Conservation (phyloP, 2,329 filamentous ascomycete genomes). For the Xylaria sp. region DNA sequence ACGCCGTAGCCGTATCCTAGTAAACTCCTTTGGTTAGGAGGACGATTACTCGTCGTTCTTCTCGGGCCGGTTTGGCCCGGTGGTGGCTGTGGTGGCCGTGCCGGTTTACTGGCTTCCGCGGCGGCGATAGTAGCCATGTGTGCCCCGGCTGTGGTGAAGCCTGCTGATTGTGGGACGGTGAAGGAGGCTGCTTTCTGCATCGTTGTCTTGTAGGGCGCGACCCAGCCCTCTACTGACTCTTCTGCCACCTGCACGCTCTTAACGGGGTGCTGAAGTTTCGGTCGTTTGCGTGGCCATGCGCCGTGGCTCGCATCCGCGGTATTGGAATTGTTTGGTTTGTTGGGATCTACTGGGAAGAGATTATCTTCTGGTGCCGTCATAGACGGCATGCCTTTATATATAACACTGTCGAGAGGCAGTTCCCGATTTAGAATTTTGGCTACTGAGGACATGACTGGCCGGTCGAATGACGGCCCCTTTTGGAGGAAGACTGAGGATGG, state of each 20-base stretch:
- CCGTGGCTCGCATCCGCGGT: conserved; percentile 36
- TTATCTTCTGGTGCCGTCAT: conserved; percentile 74
- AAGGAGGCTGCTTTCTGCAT: conserved; percentile 70
- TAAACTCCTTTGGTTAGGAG: conserved; percentile 48
- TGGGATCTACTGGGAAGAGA: conserved; percentile 73
- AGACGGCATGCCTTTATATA: conserved; percentile 64
- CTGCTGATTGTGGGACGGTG: conserved; percentile 62
- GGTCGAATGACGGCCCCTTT: conserved; percentile 76
- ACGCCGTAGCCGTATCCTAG: conserved; percentile 49
- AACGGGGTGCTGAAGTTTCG: conserved; percentile 48
- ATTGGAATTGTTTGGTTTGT: conserved; percentile 50
- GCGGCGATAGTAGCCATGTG: conserved; percentile 59
- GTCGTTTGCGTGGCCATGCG: conserved; percentile 44
- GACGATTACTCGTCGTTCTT: conserved; percentile 40
- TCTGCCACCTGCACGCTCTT: conserved; percentile 54
- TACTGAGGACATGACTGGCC: conserved; percentile 70
- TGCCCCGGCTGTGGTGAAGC: conserved; percentile 71
- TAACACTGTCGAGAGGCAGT: conserved; percentile 65
- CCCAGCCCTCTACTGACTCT: conserved; percentile 50
- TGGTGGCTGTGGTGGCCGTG: conserved; percentile 34
- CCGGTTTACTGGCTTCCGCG: conserved; percentile 45
- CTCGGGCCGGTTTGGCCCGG: conserved; percentile 30
- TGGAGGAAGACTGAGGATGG: conserved; percentile 52
- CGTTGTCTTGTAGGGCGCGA: conserved; percentile 64
- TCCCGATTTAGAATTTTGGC: conserved; percentile 76